Percentiles rank a stretch among this genome's conserved stretches.
Conservation (phyloP, 306 rosid genomes). For the Inga leiocalycina region DNA sequence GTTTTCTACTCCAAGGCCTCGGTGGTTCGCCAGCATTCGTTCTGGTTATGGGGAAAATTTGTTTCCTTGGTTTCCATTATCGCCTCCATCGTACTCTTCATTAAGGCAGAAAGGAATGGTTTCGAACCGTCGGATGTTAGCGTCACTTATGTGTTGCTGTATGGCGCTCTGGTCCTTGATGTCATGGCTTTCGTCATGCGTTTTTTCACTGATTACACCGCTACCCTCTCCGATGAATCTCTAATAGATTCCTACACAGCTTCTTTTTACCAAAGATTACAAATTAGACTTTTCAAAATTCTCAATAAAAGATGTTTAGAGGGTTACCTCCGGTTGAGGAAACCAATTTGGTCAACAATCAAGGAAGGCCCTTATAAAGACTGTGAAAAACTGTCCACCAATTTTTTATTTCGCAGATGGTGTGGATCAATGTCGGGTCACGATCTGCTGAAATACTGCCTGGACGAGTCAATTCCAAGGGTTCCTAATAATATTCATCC, state of each 20-base stretch:
- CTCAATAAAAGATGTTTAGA: not conserved
- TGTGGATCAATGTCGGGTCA: not conserved
- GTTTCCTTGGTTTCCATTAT: not conserved
- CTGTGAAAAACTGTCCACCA: not conserved
- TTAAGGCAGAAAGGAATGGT: not conserved
- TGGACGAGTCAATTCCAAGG: not conserved
- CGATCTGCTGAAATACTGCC: not conserved
- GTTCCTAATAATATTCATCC: not conserved
- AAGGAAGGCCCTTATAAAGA: not conserved
- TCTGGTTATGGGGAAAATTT: not conserved
- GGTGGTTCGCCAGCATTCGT: not conserved
- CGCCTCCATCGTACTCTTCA: not conserved
- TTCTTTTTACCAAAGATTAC: not conserved
- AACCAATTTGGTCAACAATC: not conserved
- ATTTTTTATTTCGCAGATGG: not conserved
- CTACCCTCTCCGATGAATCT: not conserved
- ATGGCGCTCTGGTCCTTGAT: not conserved
- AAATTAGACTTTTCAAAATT: not conserved
- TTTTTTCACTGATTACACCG: not conserved
- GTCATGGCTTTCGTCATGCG: not conserved
- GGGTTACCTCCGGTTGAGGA: not conserved
- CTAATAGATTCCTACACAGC: not conserved
- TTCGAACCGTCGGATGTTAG: not conserved
- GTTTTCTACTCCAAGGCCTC: not conserved
- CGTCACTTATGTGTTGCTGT: not conserved